Percentiles rank a stretch among this genome's conserved stretches.
Evolutionary conservation across 495 filamentous ascomycete species (phyloP).

Genomic region (Penicillium angulare): DNA sequence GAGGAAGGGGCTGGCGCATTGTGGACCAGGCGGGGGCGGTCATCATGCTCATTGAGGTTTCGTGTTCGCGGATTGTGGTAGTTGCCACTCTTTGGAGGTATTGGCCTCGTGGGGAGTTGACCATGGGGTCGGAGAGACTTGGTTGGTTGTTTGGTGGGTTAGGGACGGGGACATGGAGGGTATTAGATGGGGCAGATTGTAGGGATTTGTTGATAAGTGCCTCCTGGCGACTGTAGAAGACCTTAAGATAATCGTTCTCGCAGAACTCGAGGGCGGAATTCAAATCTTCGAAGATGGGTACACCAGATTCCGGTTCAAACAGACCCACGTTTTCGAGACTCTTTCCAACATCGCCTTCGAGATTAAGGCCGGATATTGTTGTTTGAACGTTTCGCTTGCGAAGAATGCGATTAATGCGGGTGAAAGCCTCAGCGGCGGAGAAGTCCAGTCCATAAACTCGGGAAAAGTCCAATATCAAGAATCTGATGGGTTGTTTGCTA

Average conservation of each 20-base stretch:
- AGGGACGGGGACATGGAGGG: constrained; percentile 53
- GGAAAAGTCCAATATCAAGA: constrained; percentile 83
- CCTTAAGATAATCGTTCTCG: constrained; percentile 90
- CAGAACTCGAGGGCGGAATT: constrained; percentile 92
- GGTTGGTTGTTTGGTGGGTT: constrained; percentile 14
- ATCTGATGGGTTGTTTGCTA: constrained; percentile 72
- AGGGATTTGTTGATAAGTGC: constrained; percentile 25
- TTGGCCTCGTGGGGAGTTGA: constrained; percentile 74
- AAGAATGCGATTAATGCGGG: constrained; percentile 82
- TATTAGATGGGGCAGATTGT: constrained; percentile 7
- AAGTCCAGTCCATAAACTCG: constrained; percentile 93
- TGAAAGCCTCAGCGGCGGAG: constrained; percentile 92
- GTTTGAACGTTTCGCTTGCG: constrained; percentile 69
- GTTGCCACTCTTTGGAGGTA: constrained; percentile 77
- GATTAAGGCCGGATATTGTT: constrained; percentile 74
- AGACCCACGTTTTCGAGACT: constrained; percentile 79
- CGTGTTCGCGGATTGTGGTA: constrained; percentile 64
- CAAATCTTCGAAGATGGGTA: constrained; percentile 80
- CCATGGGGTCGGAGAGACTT: constrained; percentile 44
- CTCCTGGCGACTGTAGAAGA: constrained; percentile 64
- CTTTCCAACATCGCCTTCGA: constrained; percentile 70
- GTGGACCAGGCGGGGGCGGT: constrained; percentile 63
- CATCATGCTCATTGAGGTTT: constrained; percentile 49
- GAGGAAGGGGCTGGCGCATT: constrained; percentile 83
- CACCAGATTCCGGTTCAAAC: constrained; percentile 61